A percentile compares a stretch with the other conserved stretches of the same genome.
phyloP scores from a whole-genome alignment of 2,329 filamentous ascomycete species.

The Fusarium tuaranense region DNA sequence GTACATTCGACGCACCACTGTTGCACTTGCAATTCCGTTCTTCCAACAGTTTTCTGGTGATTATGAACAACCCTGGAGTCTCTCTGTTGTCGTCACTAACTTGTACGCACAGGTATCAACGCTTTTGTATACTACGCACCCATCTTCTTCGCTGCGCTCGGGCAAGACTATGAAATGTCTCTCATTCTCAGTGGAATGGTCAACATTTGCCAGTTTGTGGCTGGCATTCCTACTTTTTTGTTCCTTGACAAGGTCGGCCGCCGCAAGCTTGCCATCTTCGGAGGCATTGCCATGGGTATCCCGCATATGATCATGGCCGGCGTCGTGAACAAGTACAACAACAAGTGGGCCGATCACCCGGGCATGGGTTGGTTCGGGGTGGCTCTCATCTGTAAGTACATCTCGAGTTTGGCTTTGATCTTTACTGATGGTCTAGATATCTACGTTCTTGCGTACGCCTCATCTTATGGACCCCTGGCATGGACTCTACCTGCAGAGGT shows the following conservation, averaged over 20 bases:
- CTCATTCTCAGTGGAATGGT: slow-evolving; percentile 50
- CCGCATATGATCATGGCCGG: slow-evolving; percentile 33
- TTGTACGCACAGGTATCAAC: slow-evolving; percentile 8
- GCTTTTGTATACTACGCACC: slow-evolving; percentile 44
- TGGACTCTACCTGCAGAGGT: slow-evolving; percentile 59
- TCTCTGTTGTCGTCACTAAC: slow-evolving; percentile 13
- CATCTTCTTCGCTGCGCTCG: slow-evolving; percentile 43
- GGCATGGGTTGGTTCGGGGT: neutral
- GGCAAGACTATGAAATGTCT: slow-evolving; percentile 42
- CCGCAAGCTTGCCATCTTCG: slow-evolving; percentile 34
- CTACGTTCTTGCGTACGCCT: slow-evolving; percentile 27
- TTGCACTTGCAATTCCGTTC: slow-evolving; percentile 36
- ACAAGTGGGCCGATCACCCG: neutral
- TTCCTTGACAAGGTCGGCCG: slow-evolving; percentile 49
- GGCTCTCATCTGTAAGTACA: neutral
- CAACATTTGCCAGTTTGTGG: slow-evolving; percentile 50
- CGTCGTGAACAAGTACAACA: slow-evolving; percentile 59
- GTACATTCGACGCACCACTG: slow-evolving; percentile 9
- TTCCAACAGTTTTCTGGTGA: slow-evolving; percentile 42
- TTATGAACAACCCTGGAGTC: neutral
- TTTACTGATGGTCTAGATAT: neutral
- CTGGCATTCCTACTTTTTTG: slow-evolving; percentile 42
- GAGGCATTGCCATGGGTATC: slow-evolving; percentile 34
- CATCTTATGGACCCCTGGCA: slow-evolving; percentile 53
- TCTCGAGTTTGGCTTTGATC: neutral